Evolutionary conservation across 139 green algal genomes (phyloP).

Genomic region (Edaphochlamys debaryana): DNA sequence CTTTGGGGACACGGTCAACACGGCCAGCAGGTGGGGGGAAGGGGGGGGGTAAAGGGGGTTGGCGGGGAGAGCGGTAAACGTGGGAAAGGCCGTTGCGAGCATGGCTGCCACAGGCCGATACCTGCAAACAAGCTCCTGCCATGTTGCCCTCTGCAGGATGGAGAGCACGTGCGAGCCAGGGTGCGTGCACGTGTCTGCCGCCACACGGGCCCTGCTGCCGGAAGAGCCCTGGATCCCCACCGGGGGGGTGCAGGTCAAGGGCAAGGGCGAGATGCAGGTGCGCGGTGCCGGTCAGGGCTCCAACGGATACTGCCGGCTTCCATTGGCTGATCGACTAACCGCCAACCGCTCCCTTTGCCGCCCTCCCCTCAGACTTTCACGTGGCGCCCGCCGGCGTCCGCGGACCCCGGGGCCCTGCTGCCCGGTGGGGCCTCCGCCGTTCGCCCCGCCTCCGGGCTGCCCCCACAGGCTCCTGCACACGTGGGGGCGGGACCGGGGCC

Average conservation of each 20-base stretch:
- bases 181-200: slow-evolving; percentile 48
- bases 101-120: too few relatives aligned
- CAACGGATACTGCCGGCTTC: too few relatives aligned
- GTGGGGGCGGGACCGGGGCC: too few relatives aligned
- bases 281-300: too few relatives aligned
- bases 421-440: too few relatives aligned
- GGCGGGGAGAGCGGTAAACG: too few relatives aligned
- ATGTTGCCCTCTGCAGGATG: slow-evolving; percentile 46
- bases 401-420: too few relatives aligned
- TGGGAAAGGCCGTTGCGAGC: too few relatives aligned
- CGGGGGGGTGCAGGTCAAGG: slow-evolving; percentile 5
- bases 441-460: not conserved
- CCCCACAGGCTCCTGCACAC: not conserved
- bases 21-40: slow-evolving; percentile 5
- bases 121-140: too few relatives aligned
- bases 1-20: slow-evolving; percentile 67
- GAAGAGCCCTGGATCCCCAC: slow-evolving; percentile 19
- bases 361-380: not conserved
- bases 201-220: not conserved
- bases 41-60: too few relatives aligned
- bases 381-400: not conserved
- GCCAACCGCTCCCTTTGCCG: too few relatives aligned
- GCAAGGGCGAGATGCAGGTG: not conserved
- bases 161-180: slow-evolving; percentile 55
- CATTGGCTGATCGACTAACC: too few relatives aligned